Percentiles rank a stretch among this genome's conserved stretches.
Conservation (phyloP, 306 rosid species). For the Gleditsia sinensis region DNA sequence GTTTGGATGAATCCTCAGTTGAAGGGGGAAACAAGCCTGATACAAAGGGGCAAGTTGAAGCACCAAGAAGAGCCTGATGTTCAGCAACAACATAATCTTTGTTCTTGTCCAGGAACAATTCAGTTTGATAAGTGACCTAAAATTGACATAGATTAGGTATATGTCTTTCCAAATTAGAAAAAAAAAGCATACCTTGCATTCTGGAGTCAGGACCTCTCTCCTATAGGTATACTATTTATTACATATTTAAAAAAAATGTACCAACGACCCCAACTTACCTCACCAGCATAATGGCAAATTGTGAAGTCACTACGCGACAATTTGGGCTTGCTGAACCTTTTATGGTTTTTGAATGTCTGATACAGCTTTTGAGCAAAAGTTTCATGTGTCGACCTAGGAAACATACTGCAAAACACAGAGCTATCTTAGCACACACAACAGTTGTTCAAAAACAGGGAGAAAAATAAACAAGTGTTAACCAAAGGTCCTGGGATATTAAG, state of each 20-base stretch:
- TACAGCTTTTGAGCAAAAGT: slow-evolving; percentile 85
- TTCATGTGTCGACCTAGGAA: slow-evolving; percentile 89
- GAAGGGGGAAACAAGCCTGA: slow-evolving; percentile 64
- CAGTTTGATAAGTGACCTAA: slow-evolving; percentile 91
- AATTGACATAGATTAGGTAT: slow-evolving; percentile 33
- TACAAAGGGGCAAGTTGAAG: slow-evolving; percentile 72
- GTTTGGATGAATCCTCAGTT: slow-evolving; percentile 74
- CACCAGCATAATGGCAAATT: slow-evolving; percentile 90
- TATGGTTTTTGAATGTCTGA: slow-evolving; percentile 82
- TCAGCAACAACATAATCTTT: slow-evolving; percentile 92
- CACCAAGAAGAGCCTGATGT: slow-evolving; percentile 76
- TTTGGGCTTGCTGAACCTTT: slow-evolving; percentile 79
- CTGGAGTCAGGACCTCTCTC: slow-evolving; percentile 17
- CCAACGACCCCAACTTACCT: slow-evolving; percentile 54
- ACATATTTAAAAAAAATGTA: background rate
- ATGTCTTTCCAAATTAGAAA: slow-evolving; percentile 8
- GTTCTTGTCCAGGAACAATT: slow-evolving; percentile 86
- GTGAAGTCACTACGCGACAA: slow-evolving; percentile 77
- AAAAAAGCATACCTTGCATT: slow-evolving; percentile 2
- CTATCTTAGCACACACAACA: slow-evolving; percentile 9
- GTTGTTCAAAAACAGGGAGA: background rate
- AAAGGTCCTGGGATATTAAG: background rate
- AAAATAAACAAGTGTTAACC: background rate
- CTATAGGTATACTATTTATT: slow-evolving; percentile 9
- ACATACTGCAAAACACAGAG: slow-evolving; percentile 68